A percentile compares a stretch with the other conserved stretches of the same genome.
Conservation (phyloP, 768 basidiomycete species). For the Asterophora parasitica region DNA sequence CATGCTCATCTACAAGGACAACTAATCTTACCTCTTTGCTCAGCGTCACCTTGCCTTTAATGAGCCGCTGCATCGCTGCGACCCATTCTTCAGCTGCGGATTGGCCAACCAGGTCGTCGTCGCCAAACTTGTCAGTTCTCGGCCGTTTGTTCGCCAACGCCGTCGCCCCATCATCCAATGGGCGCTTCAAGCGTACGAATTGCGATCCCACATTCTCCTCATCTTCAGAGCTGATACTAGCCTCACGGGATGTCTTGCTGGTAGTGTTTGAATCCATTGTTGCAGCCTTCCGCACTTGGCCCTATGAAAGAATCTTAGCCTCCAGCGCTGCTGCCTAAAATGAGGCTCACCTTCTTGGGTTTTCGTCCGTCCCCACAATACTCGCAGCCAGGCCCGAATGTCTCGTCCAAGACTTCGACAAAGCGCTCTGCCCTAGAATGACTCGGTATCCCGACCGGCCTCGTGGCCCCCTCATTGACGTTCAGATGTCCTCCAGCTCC, state of each 20-base stretch:
- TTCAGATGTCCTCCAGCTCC: not conserved
- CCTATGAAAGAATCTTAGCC: not conserved
- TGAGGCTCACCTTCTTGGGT: not conserved
- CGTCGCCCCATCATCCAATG: not conserved
- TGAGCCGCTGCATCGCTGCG: conserved; percentile 4
- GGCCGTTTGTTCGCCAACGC: not conserved
- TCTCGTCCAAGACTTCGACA: not conserved
- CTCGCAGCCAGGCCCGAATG: not conserved
- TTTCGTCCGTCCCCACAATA: not conserved
- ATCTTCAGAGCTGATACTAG: not conserved
- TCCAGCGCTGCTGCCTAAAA: not conserved
- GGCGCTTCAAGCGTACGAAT: not conserved
- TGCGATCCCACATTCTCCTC: not conserved
- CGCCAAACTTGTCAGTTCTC: not conserved
- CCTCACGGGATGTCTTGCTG: not conserved
- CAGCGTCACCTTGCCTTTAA: conserved; percentile 9
- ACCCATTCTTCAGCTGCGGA: conserved; percentile 5
- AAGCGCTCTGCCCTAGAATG: conserved; percentile 1
- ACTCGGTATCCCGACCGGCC: not conserved
- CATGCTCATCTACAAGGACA: not conserved
- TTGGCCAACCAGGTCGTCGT: not conserved
- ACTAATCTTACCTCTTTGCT: not conserved
- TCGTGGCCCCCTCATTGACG: not conserved
- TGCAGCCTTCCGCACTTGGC: not conserved
- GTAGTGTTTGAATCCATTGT: not conserved